Evolutionary conservation across 768 basidiomycete species (phyloP).

Genomic region (Suillus americanus): DNA sequence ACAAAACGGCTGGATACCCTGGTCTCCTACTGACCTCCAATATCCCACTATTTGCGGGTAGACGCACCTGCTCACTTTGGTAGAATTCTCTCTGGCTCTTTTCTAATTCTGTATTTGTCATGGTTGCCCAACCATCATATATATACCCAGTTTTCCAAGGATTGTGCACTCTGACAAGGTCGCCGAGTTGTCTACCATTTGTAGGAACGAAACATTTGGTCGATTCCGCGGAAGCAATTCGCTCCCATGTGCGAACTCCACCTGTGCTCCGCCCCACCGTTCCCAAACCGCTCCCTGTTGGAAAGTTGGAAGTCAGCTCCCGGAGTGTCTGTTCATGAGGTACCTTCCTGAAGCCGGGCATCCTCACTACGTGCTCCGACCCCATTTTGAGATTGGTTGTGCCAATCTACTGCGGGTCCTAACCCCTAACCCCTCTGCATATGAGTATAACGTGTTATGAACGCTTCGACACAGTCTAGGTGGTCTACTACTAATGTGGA

Average conservation of each 20-base stretch:
- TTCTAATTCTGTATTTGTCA: background rate
- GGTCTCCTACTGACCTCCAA: slow-evolving; percentile 43
- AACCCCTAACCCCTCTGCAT: no score
- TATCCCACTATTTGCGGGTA: slow-evolving; percentile 67
- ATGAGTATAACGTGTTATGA: no score
- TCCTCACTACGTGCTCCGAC: no score
- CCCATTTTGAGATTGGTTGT: no score
- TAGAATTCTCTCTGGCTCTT: background rate
- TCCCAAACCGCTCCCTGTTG: no score
- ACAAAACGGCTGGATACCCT: slow-evolving; percentile 81
- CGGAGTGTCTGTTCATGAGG: background rate
- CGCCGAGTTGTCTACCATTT: background rate
- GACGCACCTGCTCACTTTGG: background rate
- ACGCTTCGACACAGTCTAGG: no score
- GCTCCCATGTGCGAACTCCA: background rate
- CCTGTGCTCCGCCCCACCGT: background rate
- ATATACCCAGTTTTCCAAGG: background rate
- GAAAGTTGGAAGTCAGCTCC: background rate
- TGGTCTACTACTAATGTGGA: no score
- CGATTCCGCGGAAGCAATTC: background rate
- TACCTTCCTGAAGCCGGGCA: no score
- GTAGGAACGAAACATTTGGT: background rate
- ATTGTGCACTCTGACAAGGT: background rate
- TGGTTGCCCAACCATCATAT: background rate
- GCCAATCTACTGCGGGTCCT: no score